phyloP scores from a whole-genome alignment of 805 yeast genomes.

The Kazachstania africana region DNA sequence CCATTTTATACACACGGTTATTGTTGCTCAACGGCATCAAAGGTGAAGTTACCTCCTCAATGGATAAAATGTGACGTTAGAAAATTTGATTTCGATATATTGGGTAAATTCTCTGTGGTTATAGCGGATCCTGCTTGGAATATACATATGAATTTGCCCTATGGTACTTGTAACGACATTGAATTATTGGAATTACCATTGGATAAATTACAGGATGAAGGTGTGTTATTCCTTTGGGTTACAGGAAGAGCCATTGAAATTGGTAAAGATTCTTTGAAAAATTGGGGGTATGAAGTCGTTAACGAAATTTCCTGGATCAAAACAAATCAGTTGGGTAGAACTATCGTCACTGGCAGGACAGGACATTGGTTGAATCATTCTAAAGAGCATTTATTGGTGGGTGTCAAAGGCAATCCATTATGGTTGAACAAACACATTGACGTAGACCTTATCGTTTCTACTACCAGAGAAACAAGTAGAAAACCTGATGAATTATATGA shows the following conservation, averaged over 20 bases:
- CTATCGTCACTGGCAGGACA: constrained; percentile 90
- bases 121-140: constrained; percentile 97
- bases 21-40: constrained; percentile 25
- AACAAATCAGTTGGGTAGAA: constrained; percentile 74
- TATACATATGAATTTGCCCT: constrained; percentile 77
- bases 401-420: constrained; percentile 65
- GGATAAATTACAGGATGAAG: constrained; percentile 66
- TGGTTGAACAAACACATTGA: constrained; percentile 64
- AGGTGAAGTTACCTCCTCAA: constrained; percentile 46
- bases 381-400: constrained; percentile 81
- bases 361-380: constrained; percentile 97
- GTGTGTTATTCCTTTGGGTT: constrained; percentile 80
- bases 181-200: constrained; percentile 61
- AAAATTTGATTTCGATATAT: constrained; percentile 49
- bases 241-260: constrained; percentile 88
- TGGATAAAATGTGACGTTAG: constrained; percentile 84
- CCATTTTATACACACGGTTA: constrained; percentile 27
- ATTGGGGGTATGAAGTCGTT: constrained; percentile 72
- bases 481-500: constrained; percentile 89
- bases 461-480: constrained; percentile 78
- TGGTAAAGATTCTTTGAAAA: constrained; percentile 62
- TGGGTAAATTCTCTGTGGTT: constrained; percentile 76
- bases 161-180: constrained; percentile 66
- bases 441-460: constrained; percentile 65
- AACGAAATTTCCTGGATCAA: constrained; percentile 89